Conservation (phyloP, 2,329 filamentous ascomycete genomes). For the Juglanconis juglandina region DNA sequence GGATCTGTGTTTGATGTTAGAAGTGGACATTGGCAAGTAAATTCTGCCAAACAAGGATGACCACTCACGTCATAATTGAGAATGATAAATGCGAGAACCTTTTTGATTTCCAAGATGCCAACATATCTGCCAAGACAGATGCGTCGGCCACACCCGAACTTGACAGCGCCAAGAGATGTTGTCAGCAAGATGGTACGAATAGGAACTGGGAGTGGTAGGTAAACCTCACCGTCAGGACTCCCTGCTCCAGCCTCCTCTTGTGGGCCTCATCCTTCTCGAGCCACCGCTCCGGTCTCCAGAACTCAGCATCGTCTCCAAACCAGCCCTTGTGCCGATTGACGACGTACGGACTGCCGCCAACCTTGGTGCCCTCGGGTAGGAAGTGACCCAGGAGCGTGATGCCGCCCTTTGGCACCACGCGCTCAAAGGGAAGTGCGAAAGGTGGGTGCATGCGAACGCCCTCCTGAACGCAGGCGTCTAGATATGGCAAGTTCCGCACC, state of each 20-base stretch:
- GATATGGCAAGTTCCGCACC: conserved; percentile 26
- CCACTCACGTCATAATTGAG: too few species aligned
- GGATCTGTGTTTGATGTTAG: too few species aligned
- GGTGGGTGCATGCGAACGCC: conserved; percentile 27
- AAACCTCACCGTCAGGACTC: conserved; percentile 21
- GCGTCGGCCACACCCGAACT: conserved; percentile 26
- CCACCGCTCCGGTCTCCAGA: conserved; percentile 25
- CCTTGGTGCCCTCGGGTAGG: conserved; percentile 24
- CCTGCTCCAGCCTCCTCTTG: conserved; percentile 15
- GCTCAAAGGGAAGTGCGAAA: conserved; percentile 24
- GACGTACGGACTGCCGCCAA: conserved; percentile 25
- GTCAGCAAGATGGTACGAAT: not conserved
- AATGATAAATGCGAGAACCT: conserved; percentile 18
- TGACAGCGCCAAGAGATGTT: not conserved
- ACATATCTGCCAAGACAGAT: conserved; percentile 26
- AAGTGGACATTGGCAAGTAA: too few species aligned
- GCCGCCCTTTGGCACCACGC: conserved; percentile 25
- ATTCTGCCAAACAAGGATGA: too few species aligned
- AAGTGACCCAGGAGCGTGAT: conserved; percentile 18
- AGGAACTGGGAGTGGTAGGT: not conserved
- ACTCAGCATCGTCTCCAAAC: conserved; percentile 24
- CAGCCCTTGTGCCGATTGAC: conserved; percentile 21
- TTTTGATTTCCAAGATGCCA: conserved; percentile 28
- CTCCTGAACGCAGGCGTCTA: conserved; percentile 27
- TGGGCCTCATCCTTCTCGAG: conserved; percentile 12